A percentile compares a stretch with the other conserved stretches of the same genome.
Conservation (phyloP, 495 filamentous ascomycete genomes). For the Trichoderma reesei region DNA sequence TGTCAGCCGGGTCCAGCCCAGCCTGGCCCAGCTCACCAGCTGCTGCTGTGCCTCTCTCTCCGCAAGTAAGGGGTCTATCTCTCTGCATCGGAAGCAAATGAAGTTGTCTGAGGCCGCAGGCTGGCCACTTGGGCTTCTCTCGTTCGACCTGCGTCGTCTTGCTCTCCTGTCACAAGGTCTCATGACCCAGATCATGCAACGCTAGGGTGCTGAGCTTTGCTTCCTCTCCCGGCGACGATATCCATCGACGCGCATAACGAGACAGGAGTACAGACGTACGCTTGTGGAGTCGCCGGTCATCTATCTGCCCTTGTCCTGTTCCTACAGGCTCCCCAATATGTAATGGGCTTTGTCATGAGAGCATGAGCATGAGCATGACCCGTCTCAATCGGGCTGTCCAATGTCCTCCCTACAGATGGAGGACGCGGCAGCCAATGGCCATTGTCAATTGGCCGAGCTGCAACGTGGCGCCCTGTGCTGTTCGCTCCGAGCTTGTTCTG, state of each 20-base stretch:
- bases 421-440: not conserved
- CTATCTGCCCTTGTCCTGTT: not conserved
- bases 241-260: not conserved
- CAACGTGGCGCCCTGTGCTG: conserved; percentile 5
- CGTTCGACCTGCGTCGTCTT: not conserved
- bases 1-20: too few species aligned
- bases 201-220: not conserved
- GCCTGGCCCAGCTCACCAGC: not conserved
- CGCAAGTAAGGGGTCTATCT: not conserved
- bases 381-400: not conserved
- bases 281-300: not conserved
- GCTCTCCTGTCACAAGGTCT: not conserved
- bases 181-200: conserved; percentile 5
- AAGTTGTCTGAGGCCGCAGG: not conserved
- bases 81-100: not conserved
- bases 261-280: not conserved
- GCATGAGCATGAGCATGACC: not conserved
- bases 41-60: not conserved
- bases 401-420: not conserved
- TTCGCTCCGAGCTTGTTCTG: not conserved
- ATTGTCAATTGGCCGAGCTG: not conserved
- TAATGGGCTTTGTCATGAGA: not conserved
- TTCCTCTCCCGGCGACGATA: not conserved
- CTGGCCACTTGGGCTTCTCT: not conserved
- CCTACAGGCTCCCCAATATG: too few species aligned